Evolutionary conservation across 164 flowering plant genomes (phyloP).

Genomic region (Piper longum): DNA sequence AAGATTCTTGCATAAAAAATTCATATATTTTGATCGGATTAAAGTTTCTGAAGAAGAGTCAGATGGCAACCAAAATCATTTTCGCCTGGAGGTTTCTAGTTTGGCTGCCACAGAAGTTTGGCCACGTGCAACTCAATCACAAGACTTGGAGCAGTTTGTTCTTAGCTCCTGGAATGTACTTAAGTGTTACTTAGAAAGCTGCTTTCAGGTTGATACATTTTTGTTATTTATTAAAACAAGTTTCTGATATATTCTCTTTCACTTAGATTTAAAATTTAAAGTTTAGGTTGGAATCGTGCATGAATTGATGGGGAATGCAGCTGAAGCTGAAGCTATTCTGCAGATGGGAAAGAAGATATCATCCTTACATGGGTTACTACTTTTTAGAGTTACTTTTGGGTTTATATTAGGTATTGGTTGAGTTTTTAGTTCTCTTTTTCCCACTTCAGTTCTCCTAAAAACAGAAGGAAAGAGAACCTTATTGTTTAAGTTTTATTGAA

Average conservation of each 20-base stretch:
- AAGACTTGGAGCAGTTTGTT: conserved; percentile 23
- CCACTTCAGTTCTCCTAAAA: neutral
- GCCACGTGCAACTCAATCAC: conserved; percentile 19
- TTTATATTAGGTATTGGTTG: conserved; percentile 47
- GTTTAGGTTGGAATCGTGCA: conserved; percentile 61
- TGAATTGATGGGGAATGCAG: conserved; percentile 64
- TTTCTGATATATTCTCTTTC: neutral
- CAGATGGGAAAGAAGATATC: conserved; percentile 57
- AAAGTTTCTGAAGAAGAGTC: conserved; percentile 16
- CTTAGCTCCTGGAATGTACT: conserved; percentile 87
- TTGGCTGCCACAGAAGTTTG: conserved; percentile 35
- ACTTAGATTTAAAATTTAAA: neutral
- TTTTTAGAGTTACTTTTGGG: conserved; percentile 53
- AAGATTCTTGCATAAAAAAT: conserved; percentile 50
- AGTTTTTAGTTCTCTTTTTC: neutral
- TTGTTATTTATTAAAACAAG: neutral
- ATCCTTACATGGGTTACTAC: conserved; percentile 36
- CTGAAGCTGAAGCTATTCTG: conserved; percentile 63
- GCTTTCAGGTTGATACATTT: conserved; percentile 53
- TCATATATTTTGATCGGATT: conserved; percentile 18
- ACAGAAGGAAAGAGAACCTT: neutral
- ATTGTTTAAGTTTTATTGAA: neutral
- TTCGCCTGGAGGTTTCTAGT: conserved; percentile 24
- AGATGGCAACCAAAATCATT: conserved; percentile 13
- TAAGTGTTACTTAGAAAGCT: conserved; percentile 76